Conservation (phyloP, 345 rosid species). For the Aquilaria malaccensis region DNA sequence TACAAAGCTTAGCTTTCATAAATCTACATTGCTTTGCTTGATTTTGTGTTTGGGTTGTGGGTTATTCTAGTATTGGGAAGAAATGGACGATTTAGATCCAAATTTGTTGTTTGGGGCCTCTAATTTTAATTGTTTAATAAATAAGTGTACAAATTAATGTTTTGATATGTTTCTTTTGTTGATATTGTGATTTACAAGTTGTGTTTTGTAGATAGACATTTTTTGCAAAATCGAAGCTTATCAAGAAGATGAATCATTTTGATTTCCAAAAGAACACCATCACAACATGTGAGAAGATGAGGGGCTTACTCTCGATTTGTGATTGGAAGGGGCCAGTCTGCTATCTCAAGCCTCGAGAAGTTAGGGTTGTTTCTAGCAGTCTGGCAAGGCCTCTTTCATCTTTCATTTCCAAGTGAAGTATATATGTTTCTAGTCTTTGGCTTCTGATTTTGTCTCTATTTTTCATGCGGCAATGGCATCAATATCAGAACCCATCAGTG, state of each 20-base stretch:
- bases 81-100: background rate
- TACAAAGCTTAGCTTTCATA: background rate
- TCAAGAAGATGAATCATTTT: slow-evolving; percentile 63
- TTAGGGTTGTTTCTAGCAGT: slow-evolving; percentile 37
- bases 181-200: background rate
- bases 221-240: slow-evolving; percentile 24
- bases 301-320: slow-evolving; percentile 20
- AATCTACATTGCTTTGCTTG: background rate
- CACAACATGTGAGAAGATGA: slow-evolving; percentile 39
- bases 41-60: slow-evolving; percentile 8
- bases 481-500: too few relatives aligned
- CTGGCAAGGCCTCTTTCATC: slow-evolving; percentile 20
- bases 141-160: background rate
- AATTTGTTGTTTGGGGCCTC: too few relatives aligned
- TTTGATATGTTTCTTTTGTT: background rate
- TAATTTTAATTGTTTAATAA: too few relatives aligned
- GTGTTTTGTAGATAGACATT: slow-evolving; percentile 30
- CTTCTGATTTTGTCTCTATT: background rate
- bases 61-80: background rate
- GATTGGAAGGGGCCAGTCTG: slow-evolving; percentile 37
- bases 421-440: slow-evolving; percentile 4
- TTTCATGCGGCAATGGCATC: too few relatives aligned
- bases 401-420: slow-evolving; percentile 54
- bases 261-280: slow-evolving; percentile 71
- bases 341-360: slow-evolving; percentile 88